phyloP scores from a whole-genome alignment of 192 early-diverging fungal species.

The Linnemannia hyalina region DNA sequence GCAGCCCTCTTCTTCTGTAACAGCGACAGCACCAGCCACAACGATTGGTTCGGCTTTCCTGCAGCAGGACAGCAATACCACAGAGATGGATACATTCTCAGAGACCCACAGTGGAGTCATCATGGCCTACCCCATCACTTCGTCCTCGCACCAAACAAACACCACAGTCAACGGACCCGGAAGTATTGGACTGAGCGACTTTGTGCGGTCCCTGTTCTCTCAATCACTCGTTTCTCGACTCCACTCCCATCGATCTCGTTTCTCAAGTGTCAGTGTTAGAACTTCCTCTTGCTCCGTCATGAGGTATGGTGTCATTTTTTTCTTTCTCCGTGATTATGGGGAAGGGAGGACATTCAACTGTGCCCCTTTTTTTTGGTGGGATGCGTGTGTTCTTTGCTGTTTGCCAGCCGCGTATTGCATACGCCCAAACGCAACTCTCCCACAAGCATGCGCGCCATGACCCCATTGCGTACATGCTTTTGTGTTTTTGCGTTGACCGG shows the following conservation, averaged over 20 bases:
- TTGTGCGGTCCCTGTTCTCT: constrained; percentile 14
- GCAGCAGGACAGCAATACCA: background rate
- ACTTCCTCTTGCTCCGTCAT: constrained; percentile 32
- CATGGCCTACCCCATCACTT: constrained; percentile 31
- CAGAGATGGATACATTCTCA: background rate
- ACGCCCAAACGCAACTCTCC: background rate
- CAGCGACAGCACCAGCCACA: background rate
- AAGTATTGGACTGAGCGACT: constrained; percentile 11
- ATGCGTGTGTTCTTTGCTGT: background rate
- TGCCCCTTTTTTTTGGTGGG: background rate
- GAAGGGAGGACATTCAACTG: background rate
- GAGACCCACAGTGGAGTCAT: constrained; percentile 36
- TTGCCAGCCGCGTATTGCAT: background rate
- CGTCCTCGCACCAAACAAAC: background rate
- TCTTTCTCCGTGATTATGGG: background rate
- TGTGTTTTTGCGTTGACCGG: background rate
- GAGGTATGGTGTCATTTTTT: constrained; percentile 21
- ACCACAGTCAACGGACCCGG: background rate
- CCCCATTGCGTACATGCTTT: background rate
- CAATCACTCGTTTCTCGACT: constrained; percentile 37
- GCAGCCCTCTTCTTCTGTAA: background rate
- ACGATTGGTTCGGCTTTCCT: background rate
- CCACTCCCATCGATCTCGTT: constrained; percentile 29
- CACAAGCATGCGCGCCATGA: background rate
- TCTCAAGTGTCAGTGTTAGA: constrained; percentile 7